phyloP scores from a whole-genome alignment of 257 asterid genomes.

The Haberlea rhodopensis region DNA sequence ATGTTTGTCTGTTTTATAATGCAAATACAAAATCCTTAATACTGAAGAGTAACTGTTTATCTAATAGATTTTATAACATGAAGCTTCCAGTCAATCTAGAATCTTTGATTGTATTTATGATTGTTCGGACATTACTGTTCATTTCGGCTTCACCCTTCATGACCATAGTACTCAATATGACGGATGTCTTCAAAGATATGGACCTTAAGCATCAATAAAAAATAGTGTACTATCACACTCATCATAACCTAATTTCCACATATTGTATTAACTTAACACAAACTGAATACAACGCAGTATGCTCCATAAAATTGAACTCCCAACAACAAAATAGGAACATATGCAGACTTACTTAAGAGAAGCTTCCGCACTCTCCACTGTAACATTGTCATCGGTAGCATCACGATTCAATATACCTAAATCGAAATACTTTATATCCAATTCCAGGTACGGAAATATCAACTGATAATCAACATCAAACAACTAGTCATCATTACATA shows the following conservation, averaged over 20 bases:
- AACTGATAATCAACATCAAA: constrained; percentile 38
- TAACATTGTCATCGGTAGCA: constrained; percentile 75
- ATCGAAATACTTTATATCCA: constrained; percentile 87
- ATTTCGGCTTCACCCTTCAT: background rate
- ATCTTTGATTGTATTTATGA: background rate
- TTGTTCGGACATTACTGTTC: no score
- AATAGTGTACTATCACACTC: background rate
- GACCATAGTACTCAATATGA: background rate
- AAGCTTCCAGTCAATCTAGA: background rate
- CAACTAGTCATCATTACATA: background rate
- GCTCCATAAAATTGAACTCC: background rate
- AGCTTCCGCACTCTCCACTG: constrained; percentile 93
- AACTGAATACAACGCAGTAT: background rate
- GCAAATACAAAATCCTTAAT: background rate
- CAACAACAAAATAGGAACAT: background rate
- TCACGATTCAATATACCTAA: constrained; percentile 85
- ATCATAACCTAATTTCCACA: background rate
- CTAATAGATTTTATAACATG: background rate
- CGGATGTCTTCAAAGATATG: background rate
- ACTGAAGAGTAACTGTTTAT: background rate
- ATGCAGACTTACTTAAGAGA: constrained; percentile 66
- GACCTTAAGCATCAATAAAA: background rate
- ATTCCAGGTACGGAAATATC: constrained; percentile 75
- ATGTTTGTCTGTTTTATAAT: background rate
- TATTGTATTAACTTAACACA: background rate